Evolutionary conservation across 768 basidiomycete species (phyloP).

Genomic region (Tylopilus plumbeoviolaceoides): DNA sequence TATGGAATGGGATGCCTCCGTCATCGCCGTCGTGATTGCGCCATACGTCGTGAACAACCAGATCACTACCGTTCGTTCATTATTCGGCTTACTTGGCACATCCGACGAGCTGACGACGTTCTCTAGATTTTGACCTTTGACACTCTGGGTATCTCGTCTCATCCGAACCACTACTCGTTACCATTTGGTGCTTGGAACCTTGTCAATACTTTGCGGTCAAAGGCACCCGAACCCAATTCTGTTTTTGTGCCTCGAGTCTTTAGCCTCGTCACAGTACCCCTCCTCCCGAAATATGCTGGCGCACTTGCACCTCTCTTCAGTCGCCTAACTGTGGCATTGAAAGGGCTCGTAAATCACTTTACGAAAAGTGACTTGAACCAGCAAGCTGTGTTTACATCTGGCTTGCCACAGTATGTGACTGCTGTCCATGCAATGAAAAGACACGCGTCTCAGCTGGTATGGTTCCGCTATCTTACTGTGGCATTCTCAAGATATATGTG

Average conservation of each 20-base stretch:
- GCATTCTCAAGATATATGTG: conserved; percentile 86
- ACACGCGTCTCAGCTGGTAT: conserved; percentile 75
- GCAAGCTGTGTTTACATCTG: conserved; percentile 49
- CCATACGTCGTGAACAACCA: conserved; percentile 55
- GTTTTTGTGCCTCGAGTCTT: conserved; percentile 43
- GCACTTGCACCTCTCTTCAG: conserved; percentile 46
- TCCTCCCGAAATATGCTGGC: conserved; percentile 58
- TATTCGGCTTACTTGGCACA: background rate
- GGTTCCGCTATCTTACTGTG: conserved; percentile 89
- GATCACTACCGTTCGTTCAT: conserved; percentile 56
- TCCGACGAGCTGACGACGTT: background rate
- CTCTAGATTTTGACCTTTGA: conserved; percentile 86
- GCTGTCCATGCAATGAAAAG: conserved; percentile 66
- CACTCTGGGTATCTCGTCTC: conserved; percentile 65
- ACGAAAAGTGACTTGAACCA: background rate
- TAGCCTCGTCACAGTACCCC: conserved; percentile 55
- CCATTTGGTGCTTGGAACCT: conserved; percentile 51
- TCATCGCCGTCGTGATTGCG: conserved; percentile 55
- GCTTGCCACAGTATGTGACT: conserved; percentile 48
- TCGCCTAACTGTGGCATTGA: conserved; percentile 40
- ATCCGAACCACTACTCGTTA: conserved; percentile 83
- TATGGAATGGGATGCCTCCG: conserved; percentile 53
- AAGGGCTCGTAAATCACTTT: conserved; percentile 3
- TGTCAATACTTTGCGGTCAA: conserved; percentile 26
- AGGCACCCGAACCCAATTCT: conserved; percentile 27